phyloP scores from a whole-genome alignment of 495 filamentous ascomycete genomes.

The Talaromyces liani region DNA sequence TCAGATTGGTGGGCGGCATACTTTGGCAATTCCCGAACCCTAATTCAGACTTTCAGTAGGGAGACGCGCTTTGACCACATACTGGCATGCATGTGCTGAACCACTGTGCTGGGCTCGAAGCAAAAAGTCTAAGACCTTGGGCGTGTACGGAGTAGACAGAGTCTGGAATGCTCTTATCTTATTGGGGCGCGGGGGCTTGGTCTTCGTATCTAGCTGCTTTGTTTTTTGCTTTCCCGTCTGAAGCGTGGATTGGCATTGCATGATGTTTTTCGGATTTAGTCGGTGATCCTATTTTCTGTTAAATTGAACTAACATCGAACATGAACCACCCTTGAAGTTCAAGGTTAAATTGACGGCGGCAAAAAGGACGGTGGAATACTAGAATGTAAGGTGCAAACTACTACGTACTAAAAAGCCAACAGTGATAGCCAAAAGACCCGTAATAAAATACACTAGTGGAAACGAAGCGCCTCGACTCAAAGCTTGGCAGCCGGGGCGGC shows the following conservation, averaged over 20 bases:
- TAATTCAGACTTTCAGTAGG: too few relatives aligned
- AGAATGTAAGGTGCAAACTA: background rate
- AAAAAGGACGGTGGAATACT: background rate
- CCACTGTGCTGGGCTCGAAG: conserved; percentile 5
- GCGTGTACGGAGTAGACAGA: background rate
- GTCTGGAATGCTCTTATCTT: background rate
- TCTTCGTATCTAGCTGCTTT: background rate
- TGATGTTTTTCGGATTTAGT: background rate
- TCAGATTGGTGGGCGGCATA: background rate
- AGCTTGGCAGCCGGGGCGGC: conserved; percentile 4
- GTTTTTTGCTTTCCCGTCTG: background rate
- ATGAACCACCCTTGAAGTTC: background rate
- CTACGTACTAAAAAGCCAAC: too few relatives aligned
- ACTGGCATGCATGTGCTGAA: conserved; percentile 3
- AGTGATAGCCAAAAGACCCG: background rate
- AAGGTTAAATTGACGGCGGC: background rate
- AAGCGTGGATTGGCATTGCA: background rate
- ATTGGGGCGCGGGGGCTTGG: background rate
- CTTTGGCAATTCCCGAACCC: background rate
- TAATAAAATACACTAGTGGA: conserved; percentile 4
- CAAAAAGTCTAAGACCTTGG: background rate
- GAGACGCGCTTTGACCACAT: conserved; percentile 6
- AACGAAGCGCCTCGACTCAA: background rate
- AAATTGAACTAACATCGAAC: background rate
- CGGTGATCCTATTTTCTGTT: background rate